Percentiles rank a stretch among this genome's conserved stretches.
Conservation (phyloP, 2,329 filamentous ascomycete species). For the Simplicillium aogashimaense region DNA sequence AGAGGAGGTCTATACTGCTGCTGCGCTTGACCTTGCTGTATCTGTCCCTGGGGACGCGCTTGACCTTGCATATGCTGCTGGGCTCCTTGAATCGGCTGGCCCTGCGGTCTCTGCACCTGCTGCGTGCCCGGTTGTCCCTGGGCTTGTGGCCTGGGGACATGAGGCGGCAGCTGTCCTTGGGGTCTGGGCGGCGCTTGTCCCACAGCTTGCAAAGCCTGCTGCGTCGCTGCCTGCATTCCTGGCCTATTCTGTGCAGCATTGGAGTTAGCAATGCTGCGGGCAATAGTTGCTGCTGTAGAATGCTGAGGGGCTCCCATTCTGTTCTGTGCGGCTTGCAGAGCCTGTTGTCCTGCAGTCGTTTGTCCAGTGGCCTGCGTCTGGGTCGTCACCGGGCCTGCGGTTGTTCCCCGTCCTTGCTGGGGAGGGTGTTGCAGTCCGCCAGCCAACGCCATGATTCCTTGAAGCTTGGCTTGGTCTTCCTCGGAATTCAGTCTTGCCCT, state of each 20-base stretch:
- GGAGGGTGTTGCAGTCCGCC: slow-evolving; percentile 37
- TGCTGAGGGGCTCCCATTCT: slow-evolving; percentile 5
- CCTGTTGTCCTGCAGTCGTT: slow-evolving; percentile 1
- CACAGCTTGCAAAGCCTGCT: slow-evolving; percentile 7
- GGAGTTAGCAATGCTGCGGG: slow-evolving; percentile 10
- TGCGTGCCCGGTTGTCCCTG: neutral
- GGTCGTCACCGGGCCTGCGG: slow-evolving; percentile 6
- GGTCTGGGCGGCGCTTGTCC: slow-evolving; percentile 5
- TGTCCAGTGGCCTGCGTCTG: no score
- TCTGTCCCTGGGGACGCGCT: slow-evolving; percentile 7
- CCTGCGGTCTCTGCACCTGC: slow-evolving; percentile 9
- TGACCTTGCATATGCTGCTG: slow-evolving; percentile 5
- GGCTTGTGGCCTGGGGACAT: slow-evolving; percentile 12
- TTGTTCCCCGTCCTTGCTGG: slow-evolving; percentile 15
- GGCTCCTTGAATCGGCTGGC: slow-evolving; percentile 7
- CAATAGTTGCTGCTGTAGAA: slow-evolving; percentile 8
- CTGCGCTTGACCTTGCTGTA: slow-evolving; percentile 8
- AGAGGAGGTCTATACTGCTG: slow-evolving; percentile 9
- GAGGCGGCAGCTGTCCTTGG: slow-evolving; percentile 18
- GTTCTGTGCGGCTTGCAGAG: slow-evolving; percentile 14
- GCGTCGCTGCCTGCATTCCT: slow-evolving; percentile 16
- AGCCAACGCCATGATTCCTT: slow-evolving; percentile 48
- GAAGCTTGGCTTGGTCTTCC: slow-evolving; percentile 49
- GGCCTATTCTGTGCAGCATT: slow-evolving; percentile 16
- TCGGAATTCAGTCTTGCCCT: slow-evolving; percentile 47